phyloP scores from a whole-genome alignment of 148 eudicot species.

The Agrostemma githago region DNA sequence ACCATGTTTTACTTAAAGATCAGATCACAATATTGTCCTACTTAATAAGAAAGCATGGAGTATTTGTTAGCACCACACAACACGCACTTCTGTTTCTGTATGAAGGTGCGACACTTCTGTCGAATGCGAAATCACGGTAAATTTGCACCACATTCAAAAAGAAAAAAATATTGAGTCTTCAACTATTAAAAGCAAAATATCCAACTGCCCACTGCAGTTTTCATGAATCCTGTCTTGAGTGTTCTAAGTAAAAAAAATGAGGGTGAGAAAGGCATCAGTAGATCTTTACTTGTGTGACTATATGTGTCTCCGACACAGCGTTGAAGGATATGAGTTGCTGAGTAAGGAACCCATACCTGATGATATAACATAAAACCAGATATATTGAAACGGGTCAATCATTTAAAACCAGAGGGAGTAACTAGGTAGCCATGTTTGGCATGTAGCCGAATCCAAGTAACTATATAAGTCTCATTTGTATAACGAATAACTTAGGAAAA shows the following conservation, averaged over 20 bases:
- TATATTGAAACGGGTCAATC: too few relatives aligned
- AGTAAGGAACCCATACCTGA: neutral
- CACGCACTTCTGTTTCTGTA: neutral
- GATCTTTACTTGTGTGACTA: too few relatives aligned
- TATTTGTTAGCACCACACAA: slow-evolving; percentile 1
- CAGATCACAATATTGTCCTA: neutral
- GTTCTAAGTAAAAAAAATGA: neutral
- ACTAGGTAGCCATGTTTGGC: neutral
- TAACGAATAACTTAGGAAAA: neutral
- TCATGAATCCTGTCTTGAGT: neutral
- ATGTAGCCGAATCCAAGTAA: neutral
- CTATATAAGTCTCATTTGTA: neutral
- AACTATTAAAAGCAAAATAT: neutral
- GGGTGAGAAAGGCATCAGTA: too few relatives aligned
- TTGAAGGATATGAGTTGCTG: neutral
- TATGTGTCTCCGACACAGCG: neutral
- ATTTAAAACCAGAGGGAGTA: too few relatives aligned
- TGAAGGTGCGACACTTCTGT: neutral
- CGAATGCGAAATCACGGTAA: neutral
- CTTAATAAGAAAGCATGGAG: neutral
- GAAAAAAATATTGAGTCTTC: neutral
- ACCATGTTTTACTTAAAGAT: neutral
- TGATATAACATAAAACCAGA: too few relatives aligned
- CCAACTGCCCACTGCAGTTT: neutral
- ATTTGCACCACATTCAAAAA: neutral